Evolutionary conservation across 305 asterid species (phyloP).

Genomic region (Caryopteris hybrid): DNA sequence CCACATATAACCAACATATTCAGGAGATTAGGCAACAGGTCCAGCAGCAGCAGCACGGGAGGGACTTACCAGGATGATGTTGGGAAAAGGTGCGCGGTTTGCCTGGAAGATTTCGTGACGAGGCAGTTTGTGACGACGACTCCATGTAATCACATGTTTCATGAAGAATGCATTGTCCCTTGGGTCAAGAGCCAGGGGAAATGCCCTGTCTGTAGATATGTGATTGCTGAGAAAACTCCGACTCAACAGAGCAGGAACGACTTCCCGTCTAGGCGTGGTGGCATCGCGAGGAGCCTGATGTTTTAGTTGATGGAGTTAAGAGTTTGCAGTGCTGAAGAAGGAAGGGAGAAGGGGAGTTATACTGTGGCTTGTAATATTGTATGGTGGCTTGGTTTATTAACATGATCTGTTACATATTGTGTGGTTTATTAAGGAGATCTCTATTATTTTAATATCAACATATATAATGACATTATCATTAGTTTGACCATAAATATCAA

Average conservation of each 20-base stretch:
- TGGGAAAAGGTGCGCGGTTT: slow-evolving; percentile 67
- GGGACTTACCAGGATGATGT: slow-evolving; percentile 32
- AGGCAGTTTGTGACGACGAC: slow-evolving; percentile 59
- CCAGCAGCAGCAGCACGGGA: background rate
- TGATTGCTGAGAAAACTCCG: slow-evolving; percentile 19
- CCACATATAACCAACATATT: slow-evolving; percentile 50
- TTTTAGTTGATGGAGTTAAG: background rate
- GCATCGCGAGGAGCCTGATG: background rate
- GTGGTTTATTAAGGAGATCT: too few species aligned
- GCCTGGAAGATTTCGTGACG: slow-evolving; percentile 78
- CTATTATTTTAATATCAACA: too few species aligned
- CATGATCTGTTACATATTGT: too few species aligned
- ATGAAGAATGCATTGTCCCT: slow-evolving; percentile 82
- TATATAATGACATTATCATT: too few species aligned
- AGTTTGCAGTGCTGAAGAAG: background rate
- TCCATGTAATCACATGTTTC: slow-evolving; percentile 91
- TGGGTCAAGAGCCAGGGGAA: slow-evolving; percentile 81
- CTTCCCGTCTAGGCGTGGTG: background rate
- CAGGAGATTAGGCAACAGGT: slow-evolving; percentile 37
- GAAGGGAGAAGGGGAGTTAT: too few species aligned
- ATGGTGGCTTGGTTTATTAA: too few species aligned
- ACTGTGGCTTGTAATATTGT: too few species aligned
- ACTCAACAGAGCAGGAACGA: background rate
- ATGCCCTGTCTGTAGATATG: slow-evolving; percentile 85
- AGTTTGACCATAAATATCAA: too few species aligned